These are phyloP conservation scores for Fusarium scirpi DNA, from an alignment of 2,329 filamentous ascomycete genomes.

Conservation along the genomic window DNA sequence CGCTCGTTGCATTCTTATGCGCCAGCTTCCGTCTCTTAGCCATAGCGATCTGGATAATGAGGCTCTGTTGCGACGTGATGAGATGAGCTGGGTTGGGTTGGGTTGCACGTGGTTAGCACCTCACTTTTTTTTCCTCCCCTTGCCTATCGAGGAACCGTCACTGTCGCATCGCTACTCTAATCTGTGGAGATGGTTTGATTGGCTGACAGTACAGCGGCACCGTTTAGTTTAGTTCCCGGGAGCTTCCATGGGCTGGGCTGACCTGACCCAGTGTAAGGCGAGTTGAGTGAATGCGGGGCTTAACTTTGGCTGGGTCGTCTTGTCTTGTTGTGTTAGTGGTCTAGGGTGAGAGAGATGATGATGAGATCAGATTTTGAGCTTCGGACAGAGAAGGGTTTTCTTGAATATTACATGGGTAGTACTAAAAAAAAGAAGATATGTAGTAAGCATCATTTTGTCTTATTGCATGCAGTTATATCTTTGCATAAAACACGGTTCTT, in stretches of 20 bases:
- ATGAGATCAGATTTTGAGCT: not conserved
- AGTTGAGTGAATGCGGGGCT: conserved; percentile 42
- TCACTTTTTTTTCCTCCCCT: conserved; percentile 3
- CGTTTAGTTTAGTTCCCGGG: conserved; percentile 46
- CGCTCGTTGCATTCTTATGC: conserved; percentile 39
- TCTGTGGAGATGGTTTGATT: conserved; percentile 33
- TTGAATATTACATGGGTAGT: not conserved
- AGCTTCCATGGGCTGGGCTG: conserved; percentile 37
- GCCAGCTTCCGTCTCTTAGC: conserved; percentile 59
- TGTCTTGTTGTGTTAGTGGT: conserved; percentile 1
- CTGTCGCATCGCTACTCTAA: conserved; percentile 7
- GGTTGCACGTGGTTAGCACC: conserved; percentile 18
- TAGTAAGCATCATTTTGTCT: too few relatives aligned
- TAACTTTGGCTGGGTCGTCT: not conserved
- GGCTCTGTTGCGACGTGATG: conserved; percentile 25
- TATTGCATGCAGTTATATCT: too few relatives aligned
- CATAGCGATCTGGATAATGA: conserved; percentile 45
- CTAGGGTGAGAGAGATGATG: conserved; percentile 20
- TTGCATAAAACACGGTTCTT: too few relatives aligned
- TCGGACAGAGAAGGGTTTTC: not conserved
- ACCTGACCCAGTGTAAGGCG: conserved; percentile 19
- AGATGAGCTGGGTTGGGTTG: not conserved
- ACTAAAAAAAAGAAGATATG: too few relatives aligned
- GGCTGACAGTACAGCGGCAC: conserved; percentile 23
- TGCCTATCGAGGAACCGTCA: conserved; percentile 8